Percentiles rank a stretch among this genome's conserved stretches.
phyloP scores from a whole-genome alignment of 2,329 filamentous ascomycete genomes.

The Aciculosporium take region DNA sequence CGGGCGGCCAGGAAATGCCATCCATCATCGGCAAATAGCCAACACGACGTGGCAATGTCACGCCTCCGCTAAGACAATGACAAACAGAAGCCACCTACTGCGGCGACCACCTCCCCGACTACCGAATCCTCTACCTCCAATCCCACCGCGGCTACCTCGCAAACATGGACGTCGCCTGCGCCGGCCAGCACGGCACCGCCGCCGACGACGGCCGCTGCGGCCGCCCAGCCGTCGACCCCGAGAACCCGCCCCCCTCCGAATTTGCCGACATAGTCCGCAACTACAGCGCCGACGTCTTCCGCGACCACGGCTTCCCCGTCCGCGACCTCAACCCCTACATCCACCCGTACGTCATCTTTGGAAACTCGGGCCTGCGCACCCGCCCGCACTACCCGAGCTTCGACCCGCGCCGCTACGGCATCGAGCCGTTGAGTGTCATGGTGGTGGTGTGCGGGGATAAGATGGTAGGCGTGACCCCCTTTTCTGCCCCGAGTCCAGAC shows the following conservation, averaged over 20 bases:
- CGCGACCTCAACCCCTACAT: slow-evolving; percentile 35
- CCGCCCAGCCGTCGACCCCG: slow-evolving; percentile 25
- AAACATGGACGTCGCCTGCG: slow-evolving; percentile 47
- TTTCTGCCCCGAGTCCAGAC: too few relatives aligned
- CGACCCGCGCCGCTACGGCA: slow-evolving; percentile 24
- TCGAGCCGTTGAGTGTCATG: slow-evolving; percentile 38
- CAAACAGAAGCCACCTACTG: slow-evolving; percentile 27
- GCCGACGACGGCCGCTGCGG: slow-evolving; percentile 29
- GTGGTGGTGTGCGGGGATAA: slow-evolving; percentile 38
- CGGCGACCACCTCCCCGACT: slow-evolving; percentile 26
- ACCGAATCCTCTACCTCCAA: slow-evolving; percentile 34
- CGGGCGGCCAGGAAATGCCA: too few relatives aligned
- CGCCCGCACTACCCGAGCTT: slow-evolving; percentile 22
- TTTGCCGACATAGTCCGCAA: slow-evolving; percentile 26
- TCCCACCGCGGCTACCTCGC: slow-evolving; percentile 26
- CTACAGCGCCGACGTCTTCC: slow-evolving; percentile 25
- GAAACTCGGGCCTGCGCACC: slow-evolving; percentile 27
- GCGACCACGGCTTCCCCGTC: slow-evolving; percentile 20
- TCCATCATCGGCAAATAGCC: too few relatives aligned
- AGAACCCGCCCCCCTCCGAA: slow-evolving; percentile 27
- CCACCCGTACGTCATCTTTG: slow-evolving; percentile 39
- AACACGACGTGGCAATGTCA: too few relatives aligned
- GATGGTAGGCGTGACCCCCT: too few relatives aligned
- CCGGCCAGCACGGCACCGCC: slow-evolving; percentile 29
- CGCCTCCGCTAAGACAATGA: not conserved